Base-by-base conservation (phyloP, 352 stramenopile species). In the Phytophthora fragariaefolia region DNA sequence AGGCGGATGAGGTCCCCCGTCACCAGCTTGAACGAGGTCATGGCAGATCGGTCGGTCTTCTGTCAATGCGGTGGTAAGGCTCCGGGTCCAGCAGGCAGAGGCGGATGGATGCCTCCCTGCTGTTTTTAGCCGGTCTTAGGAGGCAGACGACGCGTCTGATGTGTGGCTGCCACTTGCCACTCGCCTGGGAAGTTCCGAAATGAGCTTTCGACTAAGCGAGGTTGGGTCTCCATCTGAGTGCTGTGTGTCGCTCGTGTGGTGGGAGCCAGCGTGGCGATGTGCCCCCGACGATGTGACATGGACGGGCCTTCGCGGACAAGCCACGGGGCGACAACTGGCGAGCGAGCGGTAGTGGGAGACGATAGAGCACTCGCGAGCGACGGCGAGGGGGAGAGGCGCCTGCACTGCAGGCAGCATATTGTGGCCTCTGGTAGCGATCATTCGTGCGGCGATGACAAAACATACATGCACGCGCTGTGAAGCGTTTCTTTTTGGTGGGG, bases 1-100 rank as follows among this genome's bases (percentile, higher is more conserved):
- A 91, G 75, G 26, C 79, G 81, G 47, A 89, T 82, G 51, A 91
- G 69, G 63, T 91, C 83, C 46, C 76, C 71, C 15, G 79, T 82
- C 12, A 83, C 70, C 49, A 86, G 23, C 34, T 79, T 80, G 67
- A 86, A 86, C 54, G 69, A 70, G 47, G 74, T 61, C 46, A 72
- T 80, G 15, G 34, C 32, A n/a, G 32, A 3, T 36, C 30, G 30
- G 34, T 42, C 34, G 34, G 34, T 43, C 34, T 43, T 43, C 12
- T 43, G 6, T 38, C 30, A 12, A 12, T 3, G 3, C 30, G 43
- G 43, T 58, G 23, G 38, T 3, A 23, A 45, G 28, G 12, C 23
- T 56, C 13, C 27, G 18, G 51, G 54, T 52, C 58, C 38, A 32
- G 23, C 17, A 49, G 32, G 20, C 15, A 32, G 18, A 9, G 10